Conservation (phyloP, 805 yeast species). For the Debaryomyces hansenii region DNA sequence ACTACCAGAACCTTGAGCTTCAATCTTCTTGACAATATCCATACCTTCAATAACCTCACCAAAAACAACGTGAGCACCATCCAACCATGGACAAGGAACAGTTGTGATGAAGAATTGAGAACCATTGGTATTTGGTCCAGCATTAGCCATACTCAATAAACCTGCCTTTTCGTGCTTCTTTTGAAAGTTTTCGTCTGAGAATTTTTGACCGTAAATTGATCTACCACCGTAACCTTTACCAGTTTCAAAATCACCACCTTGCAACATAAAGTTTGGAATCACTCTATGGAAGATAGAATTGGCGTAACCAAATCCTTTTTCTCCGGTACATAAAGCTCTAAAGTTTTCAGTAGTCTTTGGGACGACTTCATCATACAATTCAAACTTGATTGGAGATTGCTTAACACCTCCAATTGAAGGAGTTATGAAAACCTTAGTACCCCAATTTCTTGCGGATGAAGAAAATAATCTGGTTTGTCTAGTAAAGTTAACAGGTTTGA, state of each 20-base stretch:
- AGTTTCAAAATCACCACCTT: conserved; percentile 50
- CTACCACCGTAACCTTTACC: conserved; percentile 49
- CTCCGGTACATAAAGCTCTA: conserved; percentile 80
- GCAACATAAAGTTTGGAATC: conserved; percentile 49
- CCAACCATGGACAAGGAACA: conserved; percentile 83
- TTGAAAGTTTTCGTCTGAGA: conserved; percentile 74
- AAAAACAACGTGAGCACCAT: conserved; percentile 91
- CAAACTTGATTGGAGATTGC: conserved; percentile 39
- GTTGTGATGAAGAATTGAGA: conserved; percentile 97
- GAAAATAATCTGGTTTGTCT: conserved; percentile 50
- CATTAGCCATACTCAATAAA: conserved; percentile 94
- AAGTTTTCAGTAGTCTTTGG: conserved; percentile 97
- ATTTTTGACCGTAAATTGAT: conserved; percentile 65
- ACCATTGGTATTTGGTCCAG: conserved; percentile 98
- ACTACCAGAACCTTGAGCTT: conserved; percentile 53
- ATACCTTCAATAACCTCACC: conserved; percentile 85
- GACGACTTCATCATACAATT: conserved; percentile 80
- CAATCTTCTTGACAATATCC: conserved; percentile 79
- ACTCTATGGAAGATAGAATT: conserved; percentile 48
- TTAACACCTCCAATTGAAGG: conserved; percentile 55
- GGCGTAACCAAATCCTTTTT: conserved; percentile 46
- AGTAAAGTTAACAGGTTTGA: conserved; percentile 16
- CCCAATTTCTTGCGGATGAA: conserved; percentile 42
- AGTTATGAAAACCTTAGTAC: conserved; percentile 58
- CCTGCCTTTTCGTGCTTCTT: conserved; percentile 76